Conservation (phyloP, 768 basidiomycete species). For the Mycena crocata region DNA sequence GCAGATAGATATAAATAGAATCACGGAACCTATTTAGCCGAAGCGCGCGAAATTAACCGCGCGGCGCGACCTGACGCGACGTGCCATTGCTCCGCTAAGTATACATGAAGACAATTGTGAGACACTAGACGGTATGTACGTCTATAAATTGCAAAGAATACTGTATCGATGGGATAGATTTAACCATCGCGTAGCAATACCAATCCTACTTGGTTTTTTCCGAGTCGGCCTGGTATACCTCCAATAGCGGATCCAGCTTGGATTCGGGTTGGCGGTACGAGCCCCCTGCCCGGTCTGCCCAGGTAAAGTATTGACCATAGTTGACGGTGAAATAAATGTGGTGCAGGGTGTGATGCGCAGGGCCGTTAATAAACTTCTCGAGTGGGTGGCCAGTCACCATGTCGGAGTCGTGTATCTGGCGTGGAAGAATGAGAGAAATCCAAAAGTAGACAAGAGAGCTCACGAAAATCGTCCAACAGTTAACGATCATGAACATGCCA, state of each 20-base stretch:
- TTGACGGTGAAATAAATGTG: constrained; percentile 98
- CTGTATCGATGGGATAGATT: too few relatives aligned
- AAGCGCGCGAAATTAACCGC: not conserved
- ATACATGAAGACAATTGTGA: too few relatives aligned
- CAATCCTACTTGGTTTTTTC: not conserved
- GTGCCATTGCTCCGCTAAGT: too few relatives aligned
- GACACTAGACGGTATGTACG: too few relatives aligned
- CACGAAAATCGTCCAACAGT: constrained; percentile 93
- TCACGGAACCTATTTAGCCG: constrained; percentile 5
- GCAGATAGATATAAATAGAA: constrained; percentile 1
- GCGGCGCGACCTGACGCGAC: too few relatives aligned
- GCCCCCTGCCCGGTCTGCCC: constrained; percentile 85
- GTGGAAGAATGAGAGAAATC: not conserved
- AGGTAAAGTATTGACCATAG: constrained; percentile 98
- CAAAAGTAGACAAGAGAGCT: not conserved
- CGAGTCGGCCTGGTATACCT: constrained; percentile 50
- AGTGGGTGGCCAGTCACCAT: constrained; percentile 94
- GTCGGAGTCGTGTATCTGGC: constrained; percentile 97
- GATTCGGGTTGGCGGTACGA: constrained; percentile 92
- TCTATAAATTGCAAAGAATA: too few relatives aligned
- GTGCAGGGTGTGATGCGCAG: constrained; percentile 96
- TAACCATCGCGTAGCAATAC: too few relatives aligned
- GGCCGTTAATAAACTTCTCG: constrained; percentile 94
- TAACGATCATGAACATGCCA: constrained; percentile 88
- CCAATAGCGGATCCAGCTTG: constrained; percentile 85